phyloP scores from a whole-genome alignment of 1,284 basidiomycete genomes.

The Volvariella volvacea region DNA sequence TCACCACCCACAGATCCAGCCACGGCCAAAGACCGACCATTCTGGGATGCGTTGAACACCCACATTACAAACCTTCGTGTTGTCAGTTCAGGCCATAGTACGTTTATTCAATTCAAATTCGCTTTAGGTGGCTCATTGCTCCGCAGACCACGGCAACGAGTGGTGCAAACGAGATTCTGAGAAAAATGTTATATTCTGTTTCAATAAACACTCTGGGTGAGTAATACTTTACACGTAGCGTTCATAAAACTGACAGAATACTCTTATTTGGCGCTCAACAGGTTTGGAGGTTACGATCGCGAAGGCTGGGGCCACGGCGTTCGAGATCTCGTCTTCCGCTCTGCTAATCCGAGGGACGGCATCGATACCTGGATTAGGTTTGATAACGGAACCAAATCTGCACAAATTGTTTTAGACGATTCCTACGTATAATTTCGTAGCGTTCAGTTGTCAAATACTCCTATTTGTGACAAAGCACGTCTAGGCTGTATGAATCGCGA shows the following conservation, averaged over 20 bases:
- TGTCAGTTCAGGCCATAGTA: conserved; percentile 63
- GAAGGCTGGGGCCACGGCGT: conserved; percentile 56
- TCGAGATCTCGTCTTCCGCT: conserved; percentile 52
- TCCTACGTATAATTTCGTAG: conserved; percentile 17
- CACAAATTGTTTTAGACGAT: conserved; percentile 25
- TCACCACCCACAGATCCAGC: conserved; percentile 22
- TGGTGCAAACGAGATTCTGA: conserved; percentile 63
- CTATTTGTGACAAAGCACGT: no score
- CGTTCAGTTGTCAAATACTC: no score
- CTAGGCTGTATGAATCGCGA: no score
- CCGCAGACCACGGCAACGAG: conserved; percentile 61
- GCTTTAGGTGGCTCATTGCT: neutral
- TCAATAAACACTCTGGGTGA: conserved; percentile 66
- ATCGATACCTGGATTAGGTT: conserved; percentile 59
- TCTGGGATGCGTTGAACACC: conserved; percentile 55
- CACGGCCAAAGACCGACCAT: conserved; percentile 38
- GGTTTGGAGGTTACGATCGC: conserved; percentile 57
- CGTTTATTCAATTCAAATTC: conserved; percentile 12
- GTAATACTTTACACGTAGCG: conserved; percentile 15
- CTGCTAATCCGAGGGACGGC: conserved; percentile 32
- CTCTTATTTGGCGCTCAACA: conserved; percentile 15
- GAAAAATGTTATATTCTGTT: conserved; percentile 61
- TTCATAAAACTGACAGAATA: no score
- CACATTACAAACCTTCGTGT: conserved; percentile 58
- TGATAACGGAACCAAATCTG: conserved; percentile 43